Percentiles rank a stretch among this genome's conserved stretches.
phyloP scores from a whole-genome alignment of 1,284 basidiomycete genomes.

The Wolfiporia cocos region DNA sequence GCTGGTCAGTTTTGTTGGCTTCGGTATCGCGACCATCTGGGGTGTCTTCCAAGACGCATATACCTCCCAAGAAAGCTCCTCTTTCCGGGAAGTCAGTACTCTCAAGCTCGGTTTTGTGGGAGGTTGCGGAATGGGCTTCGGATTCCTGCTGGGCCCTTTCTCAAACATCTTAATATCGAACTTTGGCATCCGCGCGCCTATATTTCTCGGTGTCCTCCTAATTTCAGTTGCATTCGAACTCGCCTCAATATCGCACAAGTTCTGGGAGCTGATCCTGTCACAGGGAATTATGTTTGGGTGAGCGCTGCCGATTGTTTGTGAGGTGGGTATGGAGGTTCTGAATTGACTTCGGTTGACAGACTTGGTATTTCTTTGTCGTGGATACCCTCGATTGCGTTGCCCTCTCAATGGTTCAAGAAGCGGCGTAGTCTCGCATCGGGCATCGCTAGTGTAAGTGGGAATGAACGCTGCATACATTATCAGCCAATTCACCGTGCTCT shows the following conservation, averaged over 20 bases:
- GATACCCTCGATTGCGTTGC: conserved; percentile 2
- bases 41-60: conserved; percentile 6
- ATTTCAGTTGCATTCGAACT: conserved; percentile 2
- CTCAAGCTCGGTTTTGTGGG: conserved; percentile 6
- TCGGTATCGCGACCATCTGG: conserved; percentile 5
- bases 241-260: conserved; percentile 4
- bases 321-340: background rate
- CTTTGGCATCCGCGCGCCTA: conserved; percentile 4
- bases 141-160: conserved; percentile 3
- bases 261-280: conserved; percentile 5
- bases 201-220: conserved; percentile 1
- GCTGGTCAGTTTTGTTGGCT: conserved; percentile 5
- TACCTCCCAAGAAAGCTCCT: background rate
- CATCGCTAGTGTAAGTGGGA: background rate
- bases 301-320: background rate
- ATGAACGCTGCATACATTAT: background rate
- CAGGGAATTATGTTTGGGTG: conserved; percentile 6
- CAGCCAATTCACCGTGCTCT: background rate
- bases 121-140: conserved; percentile 4
- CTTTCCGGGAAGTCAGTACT: background rate
- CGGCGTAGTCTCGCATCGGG: conserved; percentile 3
- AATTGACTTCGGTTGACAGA: background rate
- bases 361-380: conserved; percentile 2
- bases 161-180: conserved; percentile 3
- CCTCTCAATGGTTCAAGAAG: conserved; percentile 6